phyloP scores from a whole-genome alignment of 139 green algal genomes.

The Tetradesmus obliquus region DNA sequence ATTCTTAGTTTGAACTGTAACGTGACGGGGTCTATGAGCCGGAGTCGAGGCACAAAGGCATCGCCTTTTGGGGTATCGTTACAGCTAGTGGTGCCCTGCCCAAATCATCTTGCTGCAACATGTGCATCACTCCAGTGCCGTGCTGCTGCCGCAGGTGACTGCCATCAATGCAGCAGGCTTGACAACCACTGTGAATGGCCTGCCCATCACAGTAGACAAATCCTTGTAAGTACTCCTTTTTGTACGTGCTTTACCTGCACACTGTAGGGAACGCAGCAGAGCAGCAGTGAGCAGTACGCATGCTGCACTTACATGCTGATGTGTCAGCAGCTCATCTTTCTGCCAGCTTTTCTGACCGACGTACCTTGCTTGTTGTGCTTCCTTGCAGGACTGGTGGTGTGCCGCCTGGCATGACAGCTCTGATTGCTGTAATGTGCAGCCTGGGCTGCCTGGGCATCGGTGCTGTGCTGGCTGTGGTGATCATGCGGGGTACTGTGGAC shows the following conservation, averaged over 20 bases:
- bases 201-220: slow-evolving; percentile 24
- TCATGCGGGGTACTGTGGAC: slow-evolving; percentile 20
- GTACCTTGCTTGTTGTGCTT: not conserved
- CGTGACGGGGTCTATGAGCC: too few relatives aligned
- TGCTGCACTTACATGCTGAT: too few relatives aligned
- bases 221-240: not conserved
- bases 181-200: not conserved
- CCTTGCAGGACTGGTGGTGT: slow-evolving; percentile 38
- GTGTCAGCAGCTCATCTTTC: not conserved
- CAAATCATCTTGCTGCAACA: too few relatives aligned
- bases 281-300: not conserved
- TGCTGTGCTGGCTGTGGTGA: slow-evolving; percentile 26
- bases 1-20: too few relatives aligned
- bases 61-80: too few relatives aligned
- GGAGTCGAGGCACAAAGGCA: too few relatives aligned
- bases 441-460: slow-evolving; percentile 37
- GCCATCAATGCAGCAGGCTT: slow-evolving; percentile 64
- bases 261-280: too few relatives aligned
- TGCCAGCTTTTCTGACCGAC: not conserved
- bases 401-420: not conserved
- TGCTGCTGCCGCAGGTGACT: slow-evolving; percentile 36
- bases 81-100: too few relatives aligned
- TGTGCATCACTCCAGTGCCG: too few relatives aligned
- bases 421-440: slow-evolving; percentile 14
- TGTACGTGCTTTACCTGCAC: too few relatives aligned